Evolutionary conservation across 2,329 filamentous ascomycete genomes (phyloP).

Genomic region (Scedosporium apiospermum): DNA sequence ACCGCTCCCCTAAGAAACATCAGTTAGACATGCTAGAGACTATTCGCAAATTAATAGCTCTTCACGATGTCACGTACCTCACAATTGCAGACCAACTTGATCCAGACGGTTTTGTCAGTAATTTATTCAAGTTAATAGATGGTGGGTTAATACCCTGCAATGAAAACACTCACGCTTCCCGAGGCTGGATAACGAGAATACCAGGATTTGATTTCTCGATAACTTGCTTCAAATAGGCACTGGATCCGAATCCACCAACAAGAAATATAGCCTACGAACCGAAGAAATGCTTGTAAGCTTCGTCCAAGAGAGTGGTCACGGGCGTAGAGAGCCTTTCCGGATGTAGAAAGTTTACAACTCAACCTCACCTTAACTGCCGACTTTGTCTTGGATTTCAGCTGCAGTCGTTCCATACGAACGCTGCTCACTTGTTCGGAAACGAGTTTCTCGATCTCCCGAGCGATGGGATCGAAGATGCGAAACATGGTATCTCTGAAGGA

Average conservation of each 20-base stretch:
- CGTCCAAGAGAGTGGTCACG: no score
- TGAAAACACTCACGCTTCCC: background rate
- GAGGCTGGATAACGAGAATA: background rate
- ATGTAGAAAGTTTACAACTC: background rate
- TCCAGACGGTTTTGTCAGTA: background rate
- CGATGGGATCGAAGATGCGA: background rate
- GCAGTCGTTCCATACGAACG: background rate
- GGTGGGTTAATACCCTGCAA: background rate
- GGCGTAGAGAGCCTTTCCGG: no score
- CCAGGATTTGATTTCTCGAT: background rate
- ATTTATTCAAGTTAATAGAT: background rate
- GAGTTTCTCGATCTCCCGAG: background rate
- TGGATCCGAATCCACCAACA: background rate
- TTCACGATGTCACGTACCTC: background rate
- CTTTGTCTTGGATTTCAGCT: background rate
- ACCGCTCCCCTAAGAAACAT: background rate
- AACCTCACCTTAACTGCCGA: background rate
- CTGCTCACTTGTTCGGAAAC: background rate
- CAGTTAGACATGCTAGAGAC: no score
- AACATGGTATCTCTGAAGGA: background rate
- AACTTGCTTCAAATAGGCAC: background rate
- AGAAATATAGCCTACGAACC: background rate
- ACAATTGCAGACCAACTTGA: background rate
- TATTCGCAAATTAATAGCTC: background rate
- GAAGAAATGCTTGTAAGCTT: background rate